Conservation (phyloP, 75 land plant species). For the Picea glauca region DNA sequence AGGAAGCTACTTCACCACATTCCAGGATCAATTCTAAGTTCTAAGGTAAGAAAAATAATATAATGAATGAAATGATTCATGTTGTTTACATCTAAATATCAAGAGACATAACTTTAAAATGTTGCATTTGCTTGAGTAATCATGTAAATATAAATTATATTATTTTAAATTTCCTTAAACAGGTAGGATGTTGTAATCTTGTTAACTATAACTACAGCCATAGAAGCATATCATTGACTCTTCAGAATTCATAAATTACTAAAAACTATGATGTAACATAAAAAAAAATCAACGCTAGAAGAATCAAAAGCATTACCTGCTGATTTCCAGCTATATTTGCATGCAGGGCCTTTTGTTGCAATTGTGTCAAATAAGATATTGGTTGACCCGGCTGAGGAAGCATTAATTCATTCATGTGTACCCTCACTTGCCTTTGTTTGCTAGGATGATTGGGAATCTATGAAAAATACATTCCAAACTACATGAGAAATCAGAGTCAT, state of each 20-base stretch:
- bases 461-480: neutral
- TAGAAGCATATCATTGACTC: no score
- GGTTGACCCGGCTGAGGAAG: conserved; percentile 33
- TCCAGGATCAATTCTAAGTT: neutral
- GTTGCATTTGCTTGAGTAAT: no score
- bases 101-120: neutral
- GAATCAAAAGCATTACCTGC: conserved; percentile 31
- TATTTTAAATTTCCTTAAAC: neutral
- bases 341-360: conserved; percentile 24
- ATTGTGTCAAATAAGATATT: conserved; percentile 14
- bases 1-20: conserved; percentile 18
- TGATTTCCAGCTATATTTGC: conserved; percentile 43
- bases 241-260: no score
- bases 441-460: conserved; percentile 48
- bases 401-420: conserved; percentile 36
- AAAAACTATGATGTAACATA: no score
- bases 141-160: neutral
- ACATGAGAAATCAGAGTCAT: neutral
- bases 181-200: neutral
- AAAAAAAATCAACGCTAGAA: neutral
- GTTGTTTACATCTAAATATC: neutral
- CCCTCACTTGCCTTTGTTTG: conserved; percentile 48
- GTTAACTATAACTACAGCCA: neutral
- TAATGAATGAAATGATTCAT: neutral
- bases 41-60: neutral